phyloP scores from a whole-genome alignment of 2,329 filamentous ascomycete species.

The Laburnicola sp. region DNA sequence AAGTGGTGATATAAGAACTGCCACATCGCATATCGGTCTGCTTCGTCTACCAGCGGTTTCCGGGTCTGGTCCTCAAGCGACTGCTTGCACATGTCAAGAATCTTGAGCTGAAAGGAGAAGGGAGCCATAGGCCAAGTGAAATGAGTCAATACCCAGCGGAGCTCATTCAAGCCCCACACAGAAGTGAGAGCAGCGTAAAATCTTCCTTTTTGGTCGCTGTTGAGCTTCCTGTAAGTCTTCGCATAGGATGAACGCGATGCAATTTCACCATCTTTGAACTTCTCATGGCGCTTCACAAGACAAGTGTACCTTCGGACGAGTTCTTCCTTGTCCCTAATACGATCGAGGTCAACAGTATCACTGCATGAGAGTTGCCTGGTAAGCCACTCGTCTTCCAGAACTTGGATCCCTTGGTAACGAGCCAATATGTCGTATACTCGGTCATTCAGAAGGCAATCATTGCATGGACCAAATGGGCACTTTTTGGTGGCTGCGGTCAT shows the following conservation, averaged over 20 bases:
- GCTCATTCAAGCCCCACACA: constrained; percentile 30
- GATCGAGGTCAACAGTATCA: constrained; percentile 19
- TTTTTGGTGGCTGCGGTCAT: neutral
- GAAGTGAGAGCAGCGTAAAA: constrained; percentile 25
- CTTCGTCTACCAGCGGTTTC: constrained; percentile 19
- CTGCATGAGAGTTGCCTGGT: constrained; percentile 15
- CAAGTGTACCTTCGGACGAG: constrained; percentile 3
- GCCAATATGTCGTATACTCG: constrained; percentile 26
- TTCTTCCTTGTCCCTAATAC: constrained; percentile 4
- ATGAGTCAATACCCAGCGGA: constrained; percentile 29
- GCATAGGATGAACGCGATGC: constrained; percentile 8
- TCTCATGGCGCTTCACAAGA: constrained; percentile 11
- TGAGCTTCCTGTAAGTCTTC: constrained; percentile 13
- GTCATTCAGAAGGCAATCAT: constrained; percentile 16
- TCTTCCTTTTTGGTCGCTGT: constrained; percentile 25
- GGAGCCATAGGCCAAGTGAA: constrained; percentile 12
- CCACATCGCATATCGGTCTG: constrained; percentile 26
- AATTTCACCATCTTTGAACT: constrained; percentile 8
- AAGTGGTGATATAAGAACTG: constrained; percentile 32
- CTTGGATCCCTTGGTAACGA: constrained; percentile 28
- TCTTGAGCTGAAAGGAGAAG: constrained; percentile 6
- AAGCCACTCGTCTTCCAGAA: constrained; percentile 28
- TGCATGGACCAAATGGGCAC: neutral
- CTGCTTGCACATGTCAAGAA: constrained; percentile 10
- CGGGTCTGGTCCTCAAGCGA: constrained; percentile 1